Base-by-base conservation (phyloP, 192 early-diverging fungal genomes). In the Paraglomus brasilianum region DNA sequence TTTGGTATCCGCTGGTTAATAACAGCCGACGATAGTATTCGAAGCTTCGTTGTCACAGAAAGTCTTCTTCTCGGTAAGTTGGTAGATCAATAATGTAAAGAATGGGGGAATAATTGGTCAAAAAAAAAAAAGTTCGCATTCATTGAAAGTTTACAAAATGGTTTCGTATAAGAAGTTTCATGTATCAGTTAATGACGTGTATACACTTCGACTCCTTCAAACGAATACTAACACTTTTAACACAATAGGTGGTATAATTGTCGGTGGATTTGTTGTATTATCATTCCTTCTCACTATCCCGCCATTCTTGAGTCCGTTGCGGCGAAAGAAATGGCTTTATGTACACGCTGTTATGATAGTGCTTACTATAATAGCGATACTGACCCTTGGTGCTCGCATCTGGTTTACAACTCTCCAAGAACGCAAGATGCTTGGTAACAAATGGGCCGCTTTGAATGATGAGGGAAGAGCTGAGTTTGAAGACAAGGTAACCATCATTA, bases 401-500 rank as follows among this genome's bases (percentile, higher is more conserved):
- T 80, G 78, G 78, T 80, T 80, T 71, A 70, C 67, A 57, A 76
- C 78, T 30, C 64, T 80, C 22, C 55, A 75, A 9, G 76, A 76
- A 73, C 58, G 74, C 41, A 50, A 56, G 49, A 42, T 68, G 5
- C 76, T 66, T 51, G 39, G 53, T n/a, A 39, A 59, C 11, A 60
- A 72, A 14, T 80, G 78, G 78, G 1, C 38, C 3, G 24, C 0
- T 1, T 80, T 70, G 78, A 6, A 44, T 46, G 8, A 45, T 5
- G 0, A 46, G 0, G 57, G 65, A 50, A 76, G 70, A 62, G 22
- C 59, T 50, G 44, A 52, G 5, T 80, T 80, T 52, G 71, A 78
- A 55, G 74, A 78, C 48, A 61, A 67, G 71, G 77, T 78, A 75
- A 52, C 62, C 5, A 49, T 45, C 15, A 1, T 53, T 19, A 21